phyloP scores from a whole-genome alignment of 176 grass and related monocot species.

The Avena sativa region DNA sequence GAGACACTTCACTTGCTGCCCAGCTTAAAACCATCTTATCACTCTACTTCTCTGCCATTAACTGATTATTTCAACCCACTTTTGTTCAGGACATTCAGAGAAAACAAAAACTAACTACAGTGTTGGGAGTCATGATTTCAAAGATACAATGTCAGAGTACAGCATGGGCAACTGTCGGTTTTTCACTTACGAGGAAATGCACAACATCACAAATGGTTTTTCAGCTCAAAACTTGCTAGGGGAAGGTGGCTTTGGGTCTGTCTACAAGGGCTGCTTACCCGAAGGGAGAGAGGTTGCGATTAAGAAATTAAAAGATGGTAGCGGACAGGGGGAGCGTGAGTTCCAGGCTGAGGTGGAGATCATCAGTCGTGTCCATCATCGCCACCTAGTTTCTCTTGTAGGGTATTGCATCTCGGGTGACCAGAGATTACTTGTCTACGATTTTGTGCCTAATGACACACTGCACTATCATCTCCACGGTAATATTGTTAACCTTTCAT shows the following conservation, averaged over 20 bases:
- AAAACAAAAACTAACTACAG: conserved; percentile 54
- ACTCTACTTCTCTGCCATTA: neutral
- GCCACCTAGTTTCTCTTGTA: conserved; percentile 95
- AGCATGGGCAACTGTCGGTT: conserved; percentile 67
- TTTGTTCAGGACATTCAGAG: conserved; percentile 45
- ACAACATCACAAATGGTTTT: conserved; percentile 84
- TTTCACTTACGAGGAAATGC: conserved; percentile 73
- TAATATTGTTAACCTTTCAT: conserved; percentile 32
- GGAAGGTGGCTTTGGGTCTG: conserved; percentile 92
- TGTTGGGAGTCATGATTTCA: conserved; percentile 53
- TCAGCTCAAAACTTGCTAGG: conserved; percentile 82
- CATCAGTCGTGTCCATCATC: conserved; percentile 92
- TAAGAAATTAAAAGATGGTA: conserved; percentile 77
- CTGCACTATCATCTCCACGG: conserved; percentile 94
- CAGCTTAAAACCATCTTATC: conserved; percentile 9
- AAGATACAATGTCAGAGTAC: conserved; percentile 64
- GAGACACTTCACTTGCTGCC: conserved; percentile 4
- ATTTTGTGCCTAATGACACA: conserved; percentile 88
- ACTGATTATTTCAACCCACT: conserved; percentile 17
- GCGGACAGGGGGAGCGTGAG: conserved; percentile 90
- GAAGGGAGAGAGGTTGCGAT: conserved; percentile 90
- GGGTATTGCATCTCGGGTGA: conserved; percentile 86
- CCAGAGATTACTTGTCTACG: conserved; percentile 89
- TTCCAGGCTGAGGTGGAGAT: conserved; percentile 98
- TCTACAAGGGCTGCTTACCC: conserved; percentile 83